Evolutionary conservation across 768 basidiomycete species (phyloP).

Genomic region (Suillus americanus): DNA sequence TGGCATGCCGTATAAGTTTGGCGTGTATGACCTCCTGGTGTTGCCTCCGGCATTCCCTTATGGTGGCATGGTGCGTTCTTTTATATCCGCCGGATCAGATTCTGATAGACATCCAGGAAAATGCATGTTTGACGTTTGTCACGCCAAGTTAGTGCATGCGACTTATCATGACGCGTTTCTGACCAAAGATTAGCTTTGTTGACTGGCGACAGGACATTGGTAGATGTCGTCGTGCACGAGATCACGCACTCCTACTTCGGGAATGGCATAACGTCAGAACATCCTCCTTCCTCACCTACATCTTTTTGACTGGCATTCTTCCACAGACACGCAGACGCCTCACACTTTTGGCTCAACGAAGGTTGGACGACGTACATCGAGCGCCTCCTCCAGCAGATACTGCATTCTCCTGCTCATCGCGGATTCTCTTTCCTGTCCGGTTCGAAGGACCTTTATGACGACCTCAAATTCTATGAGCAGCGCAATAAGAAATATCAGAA

Average conservation of each 20-base stretch:
- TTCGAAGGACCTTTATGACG: slow-evolving; percentile 66
- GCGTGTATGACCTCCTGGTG: slow-evolving; percentile 87
- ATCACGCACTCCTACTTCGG: slow-evolving; percentile 89
- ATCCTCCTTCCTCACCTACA: slow-evolving; percentile 19
- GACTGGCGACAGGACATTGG: slow-evolving; percentile 82
- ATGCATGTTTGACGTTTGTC: slow-evolving; percentile 83
- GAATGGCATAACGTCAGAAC: slow-evolving; percentile 75
- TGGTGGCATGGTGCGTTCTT: slow-evolving; percentile 72
- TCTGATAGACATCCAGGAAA: slow-evolving; percentile 56
- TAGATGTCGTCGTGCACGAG: slow-evolving; percentile 90
- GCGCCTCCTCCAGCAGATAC: slow-evolving; percentile 65
- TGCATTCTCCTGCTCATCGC: slow-evolving; percentile 74
- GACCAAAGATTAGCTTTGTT: slow-evolving; percentile 56
- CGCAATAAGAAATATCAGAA: slow-evolving; percentile 70
- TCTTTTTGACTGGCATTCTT: background rate
- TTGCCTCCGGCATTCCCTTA: slow-evolving; percentile 92
- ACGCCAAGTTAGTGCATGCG: slow-evolving; percentile 67
- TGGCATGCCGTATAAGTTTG: slow-evolving; percentile 75
- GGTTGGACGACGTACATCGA: slow-evolving; percentile 96
- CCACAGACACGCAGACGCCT: slow-evolving; percentile 62
- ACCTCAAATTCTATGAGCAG: slow-evolving; percentile 58
- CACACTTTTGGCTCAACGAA: slow-evolving; percentile 89
- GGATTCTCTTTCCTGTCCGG: slow-evolving; percentile 83
- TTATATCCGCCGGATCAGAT: too few species aligned
- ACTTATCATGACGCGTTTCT: background rate